These are phyloP conservation scores for Hevea brasiliensis DNA, from an alignment of 345 rosid genomes.

Conservation along the genomic window DNA sequence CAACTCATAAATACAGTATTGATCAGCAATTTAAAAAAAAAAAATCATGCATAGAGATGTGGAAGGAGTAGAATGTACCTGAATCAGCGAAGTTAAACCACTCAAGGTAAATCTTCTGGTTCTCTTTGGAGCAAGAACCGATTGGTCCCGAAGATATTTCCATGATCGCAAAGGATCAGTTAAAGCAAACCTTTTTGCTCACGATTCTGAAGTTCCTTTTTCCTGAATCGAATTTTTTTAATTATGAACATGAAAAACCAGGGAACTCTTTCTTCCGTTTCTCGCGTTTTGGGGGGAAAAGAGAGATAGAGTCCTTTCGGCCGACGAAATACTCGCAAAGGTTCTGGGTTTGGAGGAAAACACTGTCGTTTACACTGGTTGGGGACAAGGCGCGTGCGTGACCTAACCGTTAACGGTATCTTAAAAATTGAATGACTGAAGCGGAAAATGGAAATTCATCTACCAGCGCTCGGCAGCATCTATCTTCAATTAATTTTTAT, in stretches of 20 bases:
- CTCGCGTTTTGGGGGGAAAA: not conserved
- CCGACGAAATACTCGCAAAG: not conserved
- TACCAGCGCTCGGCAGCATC: no score
- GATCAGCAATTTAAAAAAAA: not conserved
- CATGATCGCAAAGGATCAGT: conserved; percentile 30
- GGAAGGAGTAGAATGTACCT: conserved; percentile 42
- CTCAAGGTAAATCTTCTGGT: conserved; percentile 73
- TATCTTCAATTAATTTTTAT: no score
- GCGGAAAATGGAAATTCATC: no score
- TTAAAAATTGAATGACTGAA: no score
- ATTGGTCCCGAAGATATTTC: conserved; percentile 65
- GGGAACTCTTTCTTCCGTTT: not conserved
- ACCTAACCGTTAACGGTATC: not conserved
- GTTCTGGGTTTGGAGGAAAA: not conserved
- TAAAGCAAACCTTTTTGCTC: not conserved
- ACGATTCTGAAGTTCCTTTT: not conserved
- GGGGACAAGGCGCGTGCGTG: not conserved
- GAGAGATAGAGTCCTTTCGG: not conserved
- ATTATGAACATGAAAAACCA: not conserved
- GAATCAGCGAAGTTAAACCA: conserved; percentile 87
- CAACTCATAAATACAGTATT: not conserved
- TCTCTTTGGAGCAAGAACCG: conserved; percentile 76
- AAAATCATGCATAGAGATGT: not conserved
- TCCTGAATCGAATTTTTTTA: not conserved
- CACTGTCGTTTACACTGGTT: not conserved